A percentile compares a stretch with the other conserved stretches of the same genome.
phyloP scores from a whole-genome alignment of 2,329 filamentous ascomycete genomes.

The Phaeoacremonium minimum region DNA sequence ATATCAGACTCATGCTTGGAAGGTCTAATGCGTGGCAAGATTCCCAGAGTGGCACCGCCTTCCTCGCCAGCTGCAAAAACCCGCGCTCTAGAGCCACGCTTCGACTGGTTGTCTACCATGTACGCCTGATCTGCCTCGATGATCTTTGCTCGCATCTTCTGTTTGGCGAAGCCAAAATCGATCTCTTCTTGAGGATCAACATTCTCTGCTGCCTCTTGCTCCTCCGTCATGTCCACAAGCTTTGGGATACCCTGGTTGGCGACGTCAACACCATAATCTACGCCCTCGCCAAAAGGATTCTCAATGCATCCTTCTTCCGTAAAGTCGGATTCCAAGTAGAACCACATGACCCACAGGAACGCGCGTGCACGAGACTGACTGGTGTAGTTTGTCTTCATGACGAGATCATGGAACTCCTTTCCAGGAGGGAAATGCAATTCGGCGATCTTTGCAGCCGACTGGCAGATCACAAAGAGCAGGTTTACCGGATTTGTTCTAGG shows the following conservation, averaged over 20 bases:
- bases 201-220: conserved; percentile 66
- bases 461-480: conserved; percentile 89
- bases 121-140: conserved; percentile 71
- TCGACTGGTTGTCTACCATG: conserved; percentile 56
- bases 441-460: conserved; percentile 85
- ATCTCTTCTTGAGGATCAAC: conserved; percentile 68
- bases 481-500: conserved; percentile 94
- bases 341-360: conserved; percentile 99
- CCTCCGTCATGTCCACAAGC: conserved; percentile 60
- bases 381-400: conserved; percentile 83
- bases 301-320: conserved; percentile 79
- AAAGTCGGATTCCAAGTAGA: conserved; percentile 95
- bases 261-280: conserved; percentile 60
- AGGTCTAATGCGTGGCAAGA: conserved; percentile 59
- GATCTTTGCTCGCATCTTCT: conserved; percentile 70
- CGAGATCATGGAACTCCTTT: conserved; percentile 90
- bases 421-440: conserved; percentile 84
- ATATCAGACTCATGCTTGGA: conserved; percentile 57
- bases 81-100: conserved; percentile 40
- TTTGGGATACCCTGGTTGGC: conserved; percentile 67
- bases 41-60: conserved; percentile 48
- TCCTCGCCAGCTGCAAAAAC: conserved; percentile 32
- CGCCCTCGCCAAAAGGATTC: conserved; percentile 80
- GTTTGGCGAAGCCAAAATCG: conserved; percentile 68
- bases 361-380: conserved; percentile 80